Evolutionary conservation across 169 alveolate genomes (phyloP).

Genomic region (Plasmodium billcollinsi): DNA sequence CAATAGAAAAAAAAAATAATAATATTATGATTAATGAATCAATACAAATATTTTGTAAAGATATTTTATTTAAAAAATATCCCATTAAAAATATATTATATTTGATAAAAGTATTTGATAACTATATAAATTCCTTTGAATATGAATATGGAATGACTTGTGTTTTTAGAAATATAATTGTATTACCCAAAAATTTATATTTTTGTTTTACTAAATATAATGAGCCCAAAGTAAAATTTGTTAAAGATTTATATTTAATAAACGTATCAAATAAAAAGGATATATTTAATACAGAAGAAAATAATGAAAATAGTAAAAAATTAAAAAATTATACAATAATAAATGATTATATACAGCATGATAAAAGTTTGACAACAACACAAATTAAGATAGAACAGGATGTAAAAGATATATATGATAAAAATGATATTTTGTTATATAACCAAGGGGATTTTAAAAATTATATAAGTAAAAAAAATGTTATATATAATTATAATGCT

Average conservation of each 20-base stretch:
- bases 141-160: slow-evolving; percentile 78
- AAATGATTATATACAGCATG: neutral
- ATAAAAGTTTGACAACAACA: too few species aligned
- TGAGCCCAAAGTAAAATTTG: slow-evolving; percentile 69
- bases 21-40: slow-evolving; percentile 11
- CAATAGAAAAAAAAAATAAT: neutral
- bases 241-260: slow-evolving; percentile 33
- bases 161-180: slow-evolving; percentile 66
- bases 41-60: slow-evolving; percentile 22
- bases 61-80: slow-evolving; percentile 35
- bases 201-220: slow-evolving; percentile 60
- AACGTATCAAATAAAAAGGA: slow-evolving; percentile 2
- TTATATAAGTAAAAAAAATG: slow-evolving; percentile 6
- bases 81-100: slow-evolving; percentile 40
- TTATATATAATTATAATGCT: slow-evolving; percentile 18
- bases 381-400: neutral
- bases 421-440: neutral
- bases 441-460: slow-evolving; percentile 16
- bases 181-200: slow-evolving; percentile 56
- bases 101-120: slow-evolving; percentile 59
- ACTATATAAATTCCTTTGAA: slow-evolving; percentile 70
- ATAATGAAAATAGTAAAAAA: neutral
- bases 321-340: neutral
- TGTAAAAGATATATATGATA: neutral
- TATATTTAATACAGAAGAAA: neutral